These are phyloP conservation scores for Leishmania lainsoni DNA, from an alignment of 208 protist species.

Conservation along the genomic window DNA sequence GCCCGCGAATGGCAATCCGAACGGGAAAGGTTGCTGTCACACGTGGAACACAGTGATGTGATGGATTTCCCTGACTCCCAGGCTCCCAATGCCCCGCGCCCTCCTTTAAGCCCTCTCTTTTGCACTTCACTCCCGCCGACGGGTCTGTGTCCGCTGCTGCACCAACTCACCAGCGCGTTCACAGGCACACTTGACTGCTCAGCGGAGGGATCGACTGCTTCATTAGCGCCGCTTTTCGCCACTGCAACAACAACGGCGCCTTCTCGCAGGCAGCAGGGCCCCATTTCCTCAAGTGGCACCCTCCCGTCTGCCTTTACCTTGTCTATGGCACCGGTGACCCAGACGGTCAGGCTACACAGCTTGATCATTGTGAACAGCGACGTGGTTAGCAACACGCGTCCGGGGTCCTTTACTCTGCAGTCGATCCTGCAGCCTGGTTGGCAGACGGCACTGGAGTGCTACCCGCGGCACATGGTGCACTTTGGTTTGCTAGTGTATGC, in stretches of 20 bases:
- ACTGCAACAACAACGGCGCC: background rate
- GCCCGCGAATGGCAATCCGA: background rate
- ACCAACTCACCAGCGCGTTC: background rate
- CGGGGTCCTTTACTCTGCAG: conserved; percentile 62
- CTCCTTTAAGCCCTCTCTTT: background rate
- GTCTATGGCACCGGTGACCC: background rate
- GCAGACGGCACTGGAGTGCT: conserved; percentile 61
- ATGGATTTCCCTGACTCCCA: too few relatives aligned
- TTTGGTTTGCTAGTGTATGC: conserved; percentile 62
- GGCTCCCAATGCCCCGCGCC: background rate
- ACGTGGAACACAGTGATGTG: background rate
- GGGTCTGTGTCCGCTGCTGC: conserved; percentile 12
- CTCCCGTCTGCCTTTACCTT: background rate
- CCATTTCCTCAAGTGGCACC: background rate
- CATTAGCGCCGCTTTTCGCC: too few relatives aligned
- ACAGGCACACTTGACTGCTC: background rate
- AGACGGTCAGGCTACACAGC: conserved; percentile 34
- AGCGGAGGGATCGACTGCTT: background rate
- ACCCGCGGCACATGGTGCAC: conserved; percentile 79
- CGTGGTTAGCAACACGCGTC: conserved; percentile 20
- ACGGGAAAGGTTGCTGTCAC: too few relatives aligned
- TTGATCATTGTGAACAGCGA: conserved; percentile 57
- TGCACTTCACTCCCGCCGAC: background rate
- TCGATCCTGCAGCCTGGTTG: conserved; percentile 55
- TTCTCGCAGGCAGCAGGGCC: background rate